These are phyloP conservation scores for Phytophthora hibernalis DNA, from an alignment of 352 stramenopile species.

Conservation along the genomic window DNA sequence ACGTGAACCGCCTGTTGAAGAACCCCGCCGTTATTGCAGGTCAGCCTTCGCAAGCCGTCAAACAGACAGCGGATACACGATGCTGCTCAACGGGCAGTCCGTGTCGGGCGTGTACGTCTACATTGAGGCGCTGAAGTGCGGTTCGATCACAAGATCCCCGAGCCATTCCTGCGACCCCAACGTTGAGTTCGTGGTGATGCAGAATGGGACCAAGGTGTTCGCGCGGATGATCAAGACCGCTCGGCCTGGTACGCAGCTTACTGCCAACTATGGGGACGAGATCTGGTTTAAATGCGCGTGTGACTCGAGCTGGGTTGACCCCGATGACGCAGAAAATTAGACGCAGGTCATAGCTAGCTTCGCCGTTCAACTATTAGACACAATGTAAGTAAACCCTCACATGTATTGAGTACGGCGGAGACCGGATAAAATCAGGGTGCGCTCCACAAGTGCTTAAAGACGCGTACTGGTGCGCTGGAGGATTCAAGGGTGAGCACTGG, in stretches of 20 bases:
- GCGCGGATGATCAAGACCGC: neutral
- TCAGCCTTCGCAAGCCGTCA: neutral
- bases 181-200: slow-evolving; percentile 1
- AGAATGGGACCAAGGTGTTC: neutral
- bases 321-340: neutral
- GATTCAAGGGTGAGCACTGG: slow-evolving; percentile 1
- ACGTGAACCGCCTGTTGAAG: neutral
- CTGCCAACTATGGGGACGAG: neutral
- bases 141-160: neutral
- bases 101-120: neutral
- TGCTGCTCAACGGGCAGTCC: neutral
- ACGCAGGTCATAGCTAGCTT: neutral
- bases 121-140: neutral
- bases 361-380: neutral
- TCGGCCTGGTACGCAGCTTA: neutral
- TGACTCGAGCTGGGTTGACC: neutral
- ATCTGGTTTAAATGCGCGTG: neutral
- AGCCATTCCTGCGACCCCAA: slow-evolving; percentile 1
- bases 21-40: neutral
- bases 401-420: too few species aligned
- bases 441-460: too few species aligned
- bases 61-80: slow-evolving; percentile 1
- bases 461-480: too few species aligned
- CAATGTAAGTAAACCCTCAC: neutral
- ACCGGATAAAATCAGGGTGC: too few species aligned